Evolutionary conservation across 768 basidiomycete species (phyloP).

Genomic region (Boletus insuetus): DNA sequence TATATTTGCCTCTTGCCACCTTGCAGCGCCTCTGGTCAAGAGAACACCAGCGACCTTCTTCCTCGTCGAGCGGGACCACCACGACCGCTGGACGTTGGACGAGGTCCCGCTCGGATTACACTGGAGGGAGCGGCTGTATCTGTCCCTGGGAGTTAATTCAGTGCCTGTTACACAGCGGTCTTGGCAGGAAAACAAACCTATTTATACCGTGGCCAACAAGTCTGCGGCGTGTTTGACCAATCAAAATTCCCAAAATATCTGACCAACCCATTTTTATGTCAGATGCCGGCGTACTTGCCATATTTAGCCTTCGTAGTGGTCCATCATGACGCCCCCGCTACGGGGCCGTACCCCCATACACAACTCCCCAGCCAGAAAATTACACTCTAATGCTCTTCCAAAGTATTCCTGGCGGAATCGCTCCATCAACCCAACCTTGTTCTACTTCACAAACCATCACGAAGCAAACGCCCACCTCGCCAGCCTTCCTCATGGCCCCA

Average conservation of each 20-base stretch:
- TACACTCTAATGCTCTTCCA: not conserved
- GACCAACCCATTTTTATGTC: not conserved
- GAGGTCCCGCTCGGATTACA: not conserved
- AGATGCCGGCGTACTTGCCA: constrained; percentile 1
- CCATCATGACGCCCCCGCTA: constrained; percentile 1
- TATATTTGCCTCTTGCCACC: constrained; percentile 19
- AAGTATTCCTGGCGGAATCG: constrained; percentile 23
- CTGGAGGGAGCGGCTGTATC: not conserved
- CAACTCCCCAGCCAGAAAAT: not conserved
- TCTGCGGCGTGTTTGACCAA: constrained; percentile 20
- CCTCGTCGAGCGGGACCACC: not conserved
- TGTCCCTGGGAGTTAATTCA: constrained; percentile 20
- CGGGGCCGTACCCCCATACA: constrained; percentile 10
- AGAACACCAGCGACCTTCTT: too few relatives aligned
- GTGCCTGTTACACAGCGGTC: constrained; percentile 31
- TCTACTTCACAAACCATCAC: constrained; percentile 35
- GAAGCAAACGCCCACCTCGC: constrained; percentile 22
- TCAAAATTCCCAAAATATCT: constrained; percentile 17
- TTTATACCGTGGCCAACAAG: constrained; percentile 28
- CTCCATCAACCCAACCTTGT: constrained; percentile 18
- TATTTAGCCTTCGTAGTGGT: constrained; percentile 11
- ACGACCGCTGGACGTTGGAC: too few relatives aligned
- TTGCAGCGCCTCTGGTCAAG: not conserved
- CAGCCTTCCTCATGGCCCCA: constrained; percentile 21
- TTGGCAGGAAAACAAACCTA: constrained; percentile 28